phyloP scores from a whole-genome alignment of 2,329 filamentous ascomycete species.

The Fragosphaeria purpurea region DNA sequence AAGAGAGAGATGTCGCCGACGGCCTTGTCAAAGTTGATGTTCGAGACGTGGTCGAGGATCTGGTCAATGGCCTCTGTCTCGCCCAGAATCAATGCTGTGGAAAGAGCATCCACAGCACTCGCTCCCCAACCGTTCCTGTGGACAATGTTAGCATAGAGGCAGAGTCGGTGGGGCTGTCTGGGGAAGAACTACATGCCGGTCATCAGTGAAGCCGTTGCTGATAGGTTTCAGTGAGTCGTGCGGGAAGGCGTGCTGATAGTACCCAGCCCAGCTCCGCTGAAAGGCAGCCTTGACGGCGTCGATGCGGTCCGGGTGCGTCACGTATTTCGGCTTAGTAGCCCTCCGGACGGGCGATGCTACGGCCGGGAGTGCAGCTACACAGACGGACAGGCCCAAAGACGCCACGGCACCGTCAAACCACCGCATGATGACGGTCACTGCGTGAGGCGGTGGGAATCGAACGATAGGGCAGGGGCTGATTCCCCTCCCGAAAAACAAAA shows the following conservation, averaged over 20 bases:
- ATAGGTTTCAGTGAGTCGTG: slow-evolving; percentile 66
- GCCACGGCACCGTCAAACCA: neutral
- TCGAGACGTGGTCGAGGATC: slow-evolving; percentile 61
- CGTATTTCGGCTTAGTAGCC: slow-evolving; percentile 12
- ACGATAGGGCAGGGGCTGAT: neutral
- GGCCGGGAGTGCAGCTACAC: slow-evolving; percentile 3
- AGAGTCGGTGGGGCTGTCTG: too few relatives aligned
- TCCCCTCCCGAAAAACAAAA: too few relatives aligned
- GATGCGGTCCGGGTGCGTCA: slow-evolving; percentile 33
- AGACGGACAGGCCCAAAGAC: slow-evolving; percentile 2
- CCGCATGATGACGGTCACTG: slow-evolving; percentile 8
- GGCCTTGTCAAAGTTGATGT: slow-evolving; percentile 60
- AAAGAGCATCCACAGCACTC: slow-evolving; percentile 70
- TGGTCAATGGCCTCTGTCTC: slow-evolving; percentile 55
- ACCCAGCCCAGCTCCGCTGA: slow-evolving; percentile 60
- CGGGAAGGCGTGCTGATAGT: slow-evolving; percentile 64
- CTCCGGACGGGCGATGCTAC: slow-evolving; percentile 5
- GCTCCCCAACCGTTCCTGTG: slow-evolving; percentile 74
- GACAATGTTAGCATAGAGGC: too few relatives aligned
- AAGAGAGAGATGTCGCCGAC: slow-evolving; percentile 61
- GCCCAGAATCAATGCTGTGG: slow-evolving; percentile 70
- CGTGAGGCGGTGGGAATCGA: too few relatives aligned
- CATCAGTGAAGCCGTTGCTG: slow-evolving; percentile 54
- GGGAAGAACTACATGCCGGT: slow-evolving; percentile 42
- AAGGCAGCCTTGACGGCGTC: slow-evolving; percentile 60